Conservation (phyloP, 768 basidiomycete genomes). For the Rhodotorula toruloides region DNA sequence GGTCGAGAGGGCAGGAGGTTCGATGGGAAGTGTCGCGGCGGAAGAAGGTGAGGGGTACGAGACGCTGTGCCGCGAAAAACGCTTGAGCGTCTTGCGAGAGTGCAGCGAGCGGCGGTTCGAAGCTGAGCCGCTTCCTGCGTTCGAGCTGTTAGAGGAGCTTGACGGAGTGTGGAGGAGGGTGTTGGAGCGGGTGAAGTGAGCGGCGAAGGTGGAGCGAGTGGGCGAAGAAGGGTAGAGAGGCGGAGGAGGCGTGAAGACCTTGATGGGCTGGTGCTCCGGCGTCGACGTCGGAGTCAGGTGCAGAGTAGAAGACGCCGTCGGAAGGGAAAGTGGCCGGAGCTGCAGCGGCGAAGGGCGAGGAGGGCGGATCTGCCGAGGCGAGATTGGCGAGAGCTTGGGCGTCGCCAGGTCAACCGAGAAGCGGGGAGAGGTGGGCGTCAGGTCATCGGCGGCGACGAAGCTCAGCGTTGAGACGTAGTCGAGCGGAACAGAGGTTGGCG, state of each 20-base stretch:
- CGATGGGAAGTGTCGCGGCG: not conserved
- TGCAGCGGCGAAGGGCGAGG: not conserved
- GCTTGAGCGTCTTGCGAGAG: not conserved
- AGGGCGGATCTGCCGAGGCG: not conserved
- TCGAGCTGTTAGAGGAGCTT: not conserved
- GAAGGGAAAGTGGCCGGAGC: not conserved
- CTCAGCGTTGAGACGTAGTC: not conserved
- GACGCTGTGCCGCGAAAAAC: not conserved
- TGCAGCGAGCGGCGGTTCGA: not conserved
- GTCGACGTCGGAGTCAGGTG: not conserved
- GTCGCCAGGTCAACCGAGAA: too few relatives aligned
- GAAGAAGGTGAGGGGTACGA: not conserved
- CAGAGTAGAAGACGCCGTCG: not conserved
- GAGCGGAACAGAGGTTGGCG: not conserved
- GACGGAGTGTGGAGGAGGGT: not conserved
- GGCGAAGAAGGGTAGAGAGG: conserved; percentile 2
- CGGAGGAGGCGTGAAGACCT: not conserved
- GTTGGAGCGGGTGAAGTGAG: not conserved
- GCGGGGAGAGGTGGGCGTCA: not conserved
- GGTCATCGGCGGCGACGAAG: not conserved
- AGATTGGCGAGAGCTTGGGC: too few relatives aligned
- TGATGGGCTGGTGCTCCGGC: conserved; percentile 7
- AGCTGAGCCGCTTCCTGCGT: not conserved
- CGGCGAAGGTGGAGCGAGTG: not conserved
- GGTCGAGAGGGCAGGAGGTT: not conserved